Evolutionary conservation across 1,284 basidiomycete genomes (phyloP), one percentile per base, ranked within the genome.

Genomic region (Amylostereum areolatum): DNA sequence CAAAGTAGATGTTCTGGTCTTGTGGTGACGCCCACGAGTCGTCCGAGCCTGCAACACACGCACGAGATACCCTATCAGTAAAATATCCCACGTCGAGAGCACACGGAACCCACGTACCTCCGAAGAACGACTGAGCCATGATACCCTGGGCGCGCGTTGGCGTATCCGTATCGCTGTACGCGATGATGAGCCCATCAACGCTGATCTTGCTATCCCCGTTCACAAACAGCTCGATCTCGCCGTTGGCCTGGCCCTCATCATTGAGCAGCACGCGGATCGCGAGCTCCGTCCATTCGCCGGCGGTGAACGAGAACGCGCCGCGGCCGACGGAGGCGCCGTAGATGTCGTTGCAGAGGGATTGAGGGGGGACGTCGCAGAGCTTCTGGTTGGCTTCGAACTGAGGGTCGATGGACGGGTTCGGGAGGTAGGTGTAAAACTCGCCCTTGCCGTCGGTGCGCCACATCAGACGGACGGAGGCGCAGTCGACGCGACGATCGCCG

Each of bases 271-370:
- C 75, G 18, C 74, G 77, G 60, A 87, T 81, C 25, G 61, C 63
- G 53, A 89, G 68, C n/a, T 64, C 71, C 40, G 81, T 87, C 83
- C 85, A 87, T 34, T 59, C 65, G 3, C 85, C 86, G 3, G 69
- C 57, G 10, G 70, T 65, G 68, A 79, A 92, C 3, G 55, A 61
- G 73, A 86, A 92, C 0, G 82, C 69, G 2, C 87, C 87, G 28
- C 89, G 77, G 12, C 86, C 86, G 57, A 92, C 70, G 18, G 82
- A 83, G 36, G 84, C 68, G 10, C 87, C 86, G 57, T 87, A 89
- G 3, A 62, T 63, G 2, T 73, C 59, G 57, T 84, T 76, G 64
- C 86, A 88, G 11, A 73, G 71, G 0, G 83, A 83, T 39, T 65
- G 61, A 1, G 74, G 70, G 41, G 71, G 62, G 30, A 78, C 72